Base-by-base conservation (phyloP, 129 eudicot species). In the Pittosporum tobira region DNA sequence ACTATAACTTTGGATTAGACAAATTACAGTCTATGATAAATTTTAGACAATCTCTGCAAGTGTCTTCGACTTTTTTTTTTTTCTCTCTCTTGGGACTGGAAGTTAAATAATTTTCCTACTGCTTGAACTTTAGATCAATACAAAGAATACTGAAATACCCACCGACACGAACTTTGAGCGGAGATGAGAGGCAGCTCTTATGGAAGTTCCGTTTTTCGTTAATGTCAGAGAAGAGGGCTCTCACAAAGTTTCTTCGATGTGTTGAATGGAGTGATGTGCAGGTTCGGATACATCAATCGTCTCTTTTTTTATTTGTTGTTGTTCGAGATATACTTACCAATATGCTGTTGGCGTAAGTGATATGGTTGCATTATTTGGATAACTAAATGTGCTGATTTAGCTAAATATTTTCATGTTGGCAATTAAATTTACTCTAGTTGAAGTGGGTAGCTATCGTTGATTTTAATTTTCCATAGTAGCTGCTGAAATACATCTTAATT, bases 231-330 rank as follows among this genome's bases (percentile, higher is more conserved):
- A 91, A 87, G 73, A 78, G 87, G 59, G 96, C 99, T 51, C 65
- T 91, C 59, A 93, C 99, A 18, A 93, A 87, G 76, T 93, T 93
- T 70, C 81, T 93, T 12, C 96, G 99, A 20, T 87, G 99, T 79
- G 96, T 93, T 69, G 99, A 93, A 70, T 93, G 99, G 99, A 93
- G 99, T 79, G 99, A 93, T 77, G 77, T 87, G 65, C 99, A 86
- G 95, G 98, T 86, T 57, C 44, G 51, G 28, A 46, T 29, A 44
- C 23, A 21, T 49, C 48, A 56, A 53, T 20, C 40, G 10, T 34
- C 40, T 3, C 2, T n/a, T 45, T 45, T n/a, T 37, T 56, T 56
- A 7, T 29, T n/a, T 18, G n/a, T 30, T 54, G 1, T 3, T 55
- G 3, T 31, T 30, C 27, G 10, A n/a, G 43, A 13, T 31, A 18